These are phyloP conservation scores for Ochromonas danica DNA, from an alignment of 108 stramenopile species.

Conservation along the genomic window DNA sequence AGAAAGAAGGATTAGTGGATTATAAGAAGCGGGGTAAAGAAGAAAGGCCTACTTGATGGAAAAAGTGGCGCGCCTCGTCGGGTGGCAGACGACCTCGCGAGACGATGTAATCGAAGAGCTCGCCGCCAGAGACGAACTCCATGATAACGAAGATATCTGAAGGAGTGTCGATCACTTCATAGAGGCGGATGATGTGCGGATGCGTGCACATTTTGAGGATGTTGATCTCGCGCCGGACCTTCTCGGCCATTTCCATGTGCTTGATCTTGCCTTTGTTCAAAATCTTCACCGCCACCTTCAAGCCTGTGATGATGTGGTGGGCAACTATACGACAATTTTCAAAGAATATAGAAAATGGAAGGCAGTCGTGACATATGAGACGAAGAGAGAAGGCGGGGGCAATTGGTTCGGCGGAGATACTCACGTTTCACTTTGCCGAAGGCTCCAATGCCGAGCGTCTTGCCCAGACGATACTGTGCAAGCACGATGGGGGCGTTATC, in stretches of 20 bases:
- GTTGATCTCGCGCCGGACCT: slow-evolving; percentile 98
- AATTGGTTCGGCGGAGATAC: no score
- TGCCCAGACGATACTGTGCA: slow-evolving; percentile 94
- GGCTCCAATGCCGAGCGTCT: slow-evolving; percentile 98
- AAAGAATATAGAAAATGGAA: no score
- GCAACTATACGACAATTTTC: no score
- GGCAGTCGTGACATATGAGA: no score
- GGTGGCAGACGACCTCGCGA: slow-evolving; percentile 83
- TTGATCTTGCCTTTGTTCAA: slow-evolving; percentile 97
- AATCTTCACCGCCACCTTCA: slow-evolving; percentile 98
- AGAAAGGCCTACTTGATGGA: slow-evolving; percentile 66
- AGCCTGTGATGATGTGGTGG: slow-evolving; percentile 95
- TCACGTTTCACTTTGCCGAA: slow-evolving; percentile 90
- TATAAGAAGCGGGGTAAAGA: not conserved
- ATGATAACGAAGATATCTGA: slow-evolving; percentile 98
- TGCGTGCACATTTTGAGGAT: slow-evolving; percentile 96
- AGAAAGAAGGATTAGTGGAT: not conserved
- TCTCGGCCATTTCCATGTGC: slow-evolving; percentile 98
- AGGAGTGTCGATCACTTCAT: slow-evolving; percentile 84
- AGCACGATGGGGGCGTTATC: slow-evolving; percentile 73
- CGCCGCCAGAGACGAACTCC: slow-evolving; percentile 87
- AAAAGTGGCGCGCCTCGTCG: slow-evolving; percentile 94
- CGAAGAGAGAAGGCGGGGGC: no score
- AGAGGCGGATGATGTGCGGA: slow-evolving; percentile 95
- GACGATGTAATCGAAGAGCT: slow-evolving; percentile 98